Conservation (phyloP, 345 rosid genomes). For the Eucalyptus camaldulensis region DNA sequence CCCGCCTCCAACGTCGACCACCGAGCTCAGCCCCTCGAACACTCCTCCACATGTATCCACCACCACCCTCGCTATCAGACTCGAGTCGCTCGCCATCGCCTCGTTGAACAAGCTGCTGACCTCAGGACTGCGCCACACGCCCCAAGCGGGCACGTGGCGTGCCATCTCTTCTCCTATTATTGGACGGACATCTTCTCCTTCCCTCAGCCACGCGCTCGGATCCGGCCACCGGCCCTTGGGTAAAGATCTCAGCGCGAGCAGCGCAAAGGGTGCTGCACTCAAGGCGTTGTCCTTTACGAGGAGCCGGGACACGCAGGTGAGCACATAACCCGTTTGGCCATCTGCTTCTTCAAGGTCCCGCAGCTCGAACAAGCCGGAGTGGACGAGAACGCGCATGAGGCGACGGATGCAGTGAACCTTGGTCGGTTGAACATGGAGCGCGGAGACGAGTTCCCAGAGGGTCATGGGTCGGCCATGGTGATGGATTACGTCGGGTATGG, state of each 20-base stretch:
- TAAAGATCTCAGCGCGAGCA: not conserved
- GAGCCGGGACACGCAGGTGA: not conserved
- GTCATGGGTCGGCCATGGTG: slow-evolving; percentile 21
- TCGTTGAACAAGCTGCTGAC: not conserved
- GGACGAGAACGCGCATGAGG: slow-evolving; percentile 18
- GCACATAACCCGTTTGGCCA: slow-evolving; percentile 1
- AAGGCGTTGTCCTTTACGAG: slow-evolving; percentile 3
- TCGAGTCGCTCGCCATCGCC: slow-evolving; percentile 19
- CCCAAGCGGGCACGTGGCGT: not conserved
- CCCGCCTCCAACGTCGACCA: slow-evolving; percentile 28
- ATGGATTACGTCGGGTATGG: slow-evolving; percentile 27
- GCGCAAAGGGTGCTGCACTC: not conserved
- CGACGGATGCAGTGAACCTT: slow-evolving; percentile 6
- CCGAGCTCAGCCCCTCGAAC: slow-evolving; percentile 8
- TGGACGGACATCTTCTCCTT: not conserved
- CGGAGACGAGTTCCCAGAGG: slow-evolving; percentile 1
- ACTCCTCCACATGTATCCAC: not conserved
- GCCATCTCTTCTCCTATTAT: not conserved
- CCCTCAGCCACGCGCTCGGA: slow-evolving; percentile 10
- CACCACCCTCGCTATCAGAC: not conserved
- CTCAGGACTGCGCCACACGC: not conserved
- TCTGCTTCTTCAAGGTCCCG: not conserved
- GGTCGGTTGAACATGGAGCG: not conserved
- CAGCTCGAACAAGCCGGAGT: slow-evolving; percentile 15
- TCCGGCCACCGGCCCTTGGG: not conserved